Conservation (phyloP, 441 rosid species). For the Euphorbia celastroides region DNA sequence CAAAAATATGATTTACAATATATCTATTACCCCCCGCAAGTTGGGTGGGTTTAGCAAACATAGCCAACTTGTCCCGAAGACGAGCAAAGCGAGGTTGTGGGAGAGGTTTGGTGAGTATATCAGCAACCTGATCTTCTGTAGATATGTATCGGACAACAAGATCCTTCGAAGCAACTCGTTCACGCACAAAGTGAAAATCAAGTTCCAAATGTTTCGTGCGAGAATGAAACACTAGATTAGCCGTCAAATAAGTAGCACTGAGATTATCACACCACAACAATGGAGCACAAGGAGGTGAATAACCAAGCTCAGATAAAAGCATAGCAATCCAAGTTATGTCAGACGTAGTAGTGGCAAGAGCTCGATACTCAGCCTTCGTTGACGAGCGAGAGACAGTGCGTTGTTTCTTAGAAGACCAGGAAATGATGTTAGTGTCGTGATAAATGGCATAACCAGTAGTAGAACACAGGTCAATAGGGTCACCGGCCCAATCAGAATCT, state of each 20-base stretch:
- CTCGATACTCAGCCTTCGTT: not conserved
- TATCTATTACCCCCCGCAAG: not conserved
- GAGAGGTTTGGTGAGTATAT: not conserved
- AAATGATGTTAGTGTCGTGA: not conserved
- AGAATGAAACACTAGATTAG: not conserved
- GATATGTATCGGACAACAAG: not conserved
- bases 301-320: not conserved
- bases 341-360: not conserved
- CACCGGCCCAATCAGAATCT: not conserved
- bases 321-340: not conserved
- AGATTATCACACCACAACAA: not conserved
- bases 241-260: not conserved
- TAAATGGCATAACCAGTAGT: not conserved
- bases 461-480: not conserved
- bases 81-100: not conserved
- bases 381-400: not conserved
- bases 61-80: not conserved
- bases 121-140: not conserved
- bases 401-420: not conserved
- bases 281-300: not conserved
- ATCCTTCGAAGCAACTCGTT: not conserved
- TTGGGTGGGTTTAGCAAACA: not conserved
- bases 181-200: not conserved
- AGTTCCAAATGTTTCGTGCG: not conserved
- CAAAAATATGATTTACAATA: too few species aligned